Base-by-base conservation (phyloP, 139 green algal species). In the Coelastrella sp. region DNA sequence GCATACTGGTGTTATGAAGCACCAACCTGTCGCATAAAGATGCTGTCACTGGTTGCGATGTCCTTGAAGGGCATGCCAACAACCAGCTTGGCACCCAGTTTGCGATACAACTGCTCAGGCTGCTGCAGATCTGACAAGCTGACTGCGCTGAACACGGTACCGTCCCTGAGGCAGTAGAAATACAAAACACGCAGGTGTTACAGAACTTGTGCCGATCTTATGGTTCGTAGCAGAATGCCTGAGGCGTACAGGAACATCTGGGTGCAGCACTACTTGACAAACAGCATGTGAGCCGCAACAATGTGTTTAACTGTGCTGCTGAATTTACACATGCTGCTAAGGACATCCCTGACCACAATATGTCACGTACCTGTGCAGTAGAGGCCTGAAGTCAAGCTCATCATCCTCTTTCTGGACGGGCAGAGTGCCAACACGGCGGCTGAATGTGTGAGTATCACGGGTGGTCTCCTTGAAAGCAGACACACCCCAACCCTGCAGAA, bases 21-120 rank as follows among this genome's bases (percentile, higher is more conserved):
- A 71, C 75, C 5, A 32, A 82, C 75, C 75, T 82, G 75, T 19
- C 88, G 86, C 92, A 99, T 91, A 48, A 98, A 83, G 67, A 99
- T 89, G 38, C 90, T 95, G 92, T 99, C 97, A 0, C 89, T 90
- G 35, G 97, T 98, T 59, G 96, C 96, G 43, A 98, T 95, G 90
- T 99, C 97, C 89, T 99, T 99, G 94, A 99, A 99, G 15, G 97
- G 97, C 96, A 99, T 98, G 75, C 97, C 97, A 81, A 99, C 96
- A 4, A 91, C 95, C 89, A 98, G 87, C 94, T 99, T 99, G 88
- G 85, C 89, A 2, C 96, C 96, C 51, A 99, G 94, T 66, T 91
- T 86, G 77, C 91, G 88, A 94, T 99, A 99, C 60, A 95, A 83
- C 40, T 83, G 8, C 86, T 92, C 86, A 11, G 86, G 74, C 64